Conservation (phyloP, 768 basidiomycete genomes). For the Neoboletus magnificus region DNA sequence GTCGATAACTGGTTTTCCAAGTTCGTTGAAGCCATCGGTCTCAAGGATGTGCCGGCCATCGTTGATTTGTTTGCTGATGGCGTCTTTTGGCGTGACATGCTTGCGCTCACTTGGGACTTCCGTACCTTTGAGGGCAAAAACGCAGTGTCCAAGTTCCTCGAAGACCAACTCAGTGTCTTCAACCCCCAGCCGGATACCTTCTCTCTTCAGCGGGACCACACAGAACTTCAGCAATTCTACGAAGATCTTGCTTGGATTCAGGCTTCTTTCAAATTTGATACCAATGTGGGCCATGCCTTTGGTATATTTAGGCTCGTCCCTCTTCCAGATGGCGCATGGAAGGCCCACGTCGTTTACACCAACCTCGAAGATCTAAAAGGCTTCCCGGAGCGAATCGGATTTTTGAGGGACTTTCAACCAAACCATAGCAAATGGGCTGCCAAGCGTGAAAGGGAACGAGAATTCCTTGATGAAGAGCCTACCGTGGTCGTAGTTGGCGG, state of each 20-base stretch:
- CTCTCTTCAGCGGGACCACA: constrained; percentile 19
- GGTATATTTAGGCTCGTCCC: constrained; percentile 50
- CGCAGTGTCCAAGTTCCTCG: constrained; percentile 43
- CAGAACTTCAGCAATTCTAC: constrained; percentile 27
- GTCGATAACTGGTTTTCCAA: constrained; percentile 41
- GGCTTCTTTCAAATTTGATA: constrained; percentile 43
- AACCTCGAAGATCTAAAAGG: constrained; percentile 49
- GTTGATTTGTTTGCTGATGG: constrained; percentile 32
- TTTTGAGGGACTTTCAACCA: constrained; percentile 41
- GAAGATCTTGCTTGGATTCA: constrained; percentile 44
- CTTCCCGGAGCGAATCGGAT: constrained; percentile 43
- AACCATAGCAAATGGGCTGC: constrained; percentile 32
- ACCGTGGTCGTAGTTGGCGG: constrained; percentile 50
- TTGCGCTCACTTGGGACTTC: constrained; percentile 63
- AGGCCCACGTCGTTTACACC: constrained; percentile 48
- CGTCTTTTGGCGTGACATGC: constrained; percentile 57
- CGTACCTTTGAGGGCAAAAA: constrained; percentile 49
- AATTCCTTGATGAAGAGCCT: constrained; percentile 42
- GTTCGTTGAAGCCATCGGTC: constrained; percentile 34
- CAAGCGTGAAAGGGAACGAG: constrained; percentile 26
- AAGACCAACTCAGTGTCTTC: constrained; percentile 38
- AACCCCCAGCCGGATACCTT: constrained; percentile 19
- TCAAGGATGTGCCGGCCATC: constrained; percentile 35
- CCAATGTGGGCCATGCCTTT: constrained; percentile 35
- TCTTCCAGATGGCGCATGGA: constrained; percentile 41